Evolutionary conservation across 2,329 filamentous ascomycete species (phyloP).

Genomic region (Sphaerulina vaccinii): DNA sequence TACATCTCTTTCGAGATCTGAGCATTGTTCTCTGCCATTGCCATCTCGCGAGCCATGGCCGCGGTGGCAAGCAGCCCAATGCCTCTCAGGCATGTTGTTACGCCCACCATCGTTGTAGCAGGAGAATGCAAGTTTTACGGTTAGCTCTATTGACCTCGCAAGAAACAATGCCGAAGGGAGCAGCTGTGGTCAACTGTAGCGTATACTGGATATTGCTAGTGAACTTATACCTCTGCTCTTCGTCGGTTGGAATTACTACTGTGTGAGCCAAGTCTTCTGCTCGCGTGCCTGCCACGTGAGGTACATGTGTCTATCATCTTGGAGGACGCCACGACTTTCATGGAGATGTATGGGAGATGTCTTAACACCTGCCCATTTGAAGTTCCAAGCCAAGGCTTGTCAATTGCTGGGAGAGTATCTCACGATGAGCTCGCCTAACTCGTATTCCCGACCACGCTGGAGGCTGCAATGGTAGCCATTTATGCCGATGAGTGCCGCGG

Average conservation of each 20-base stretch:
- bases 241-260: background rate
- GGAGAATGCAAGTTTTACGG: background rate
- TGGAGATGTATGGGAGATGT: too few relatives aligned
- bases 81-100: background rate
- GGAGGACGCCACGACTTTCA: too few relatives aligned
- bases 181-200: background rate
- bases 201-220: background rate
- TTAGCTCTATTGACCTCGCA: background rate
- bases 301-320: background rate
- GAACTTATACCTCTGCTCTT: background rate
- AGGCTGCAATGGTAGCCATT: too few relatives aligned
- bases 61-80: background rate
- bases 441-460: too few relatives aligned
- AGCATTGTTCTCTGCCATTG: background rate
- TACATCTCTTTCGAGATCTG: constrained; percentile 3
- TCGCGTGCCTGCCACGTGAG: background rate
- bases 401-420: too few relatives aligned
- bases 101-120: background rate
- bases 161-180: background rate
- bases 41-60: background rate
- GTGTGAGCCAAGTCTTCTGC: background rate
- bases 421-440: too few relatives aligned
- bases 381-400: too few relatives aligned
- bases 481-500: too few relatives aligned
- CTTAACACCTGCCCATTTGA: too few relatives aligned